Conservation (phyloP, 805 yeast species). For the Kuraishia molischiana region DNA sequence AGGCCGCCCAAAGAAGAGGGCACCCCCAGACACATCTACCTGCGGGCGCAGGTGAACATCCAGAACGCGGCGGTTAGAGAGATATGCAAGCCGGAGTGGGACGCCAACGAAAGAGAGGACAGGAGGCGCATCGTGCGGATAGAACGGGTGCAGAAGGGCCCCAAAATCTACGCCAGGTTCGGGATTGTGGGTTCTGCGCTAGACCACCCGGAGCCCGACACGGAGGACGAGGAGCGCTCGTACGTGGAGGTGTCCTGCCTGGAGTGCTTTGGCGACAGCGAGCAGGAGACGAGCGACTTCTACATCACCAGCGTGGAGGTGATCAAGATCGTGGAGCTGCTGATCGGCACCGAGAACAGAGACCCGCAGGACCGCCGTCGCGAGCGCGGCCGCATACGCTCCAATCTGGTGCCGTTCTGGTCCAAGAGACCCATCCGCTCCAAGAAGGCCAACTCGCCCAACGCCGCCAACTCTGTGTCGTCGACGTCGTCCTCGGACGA, state of each 20-base stretch:
- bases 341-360: slow-evolving; percentile 39
- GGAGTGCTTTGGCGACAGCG: slow-evolving; percentile 28
- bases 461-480: slow-evolving; percentile 5
- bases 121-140: slow-evolving; percentile 48
- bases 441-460: slow-evolving; percentile 13
- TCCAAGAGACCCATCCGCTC: slow-evolving; percentile 48
- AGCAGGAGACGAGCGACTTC: slow-evolving; percentile 16
- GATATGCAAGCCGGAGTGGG: slow-evolving; percentile 45
- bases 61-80: slow-evolving; percentile 35
- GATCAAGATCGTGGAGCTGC: slow-evolving; percentile 50
- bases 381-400: slow-evolving; percentile 58
- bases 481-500: slow-evolving; percentile 3
- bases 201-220: slow-evolving; percentile 32
- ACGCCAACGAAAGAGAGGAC: slow-evolving; percentile 31
- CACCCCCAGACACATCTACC: slow-evolving; percentile 14
- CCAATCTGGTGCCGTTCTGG: slow-evolving; percentile 62
- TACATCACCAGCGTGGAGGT: slow-evolving; percentile 63
- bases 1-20: slow-evolving; percentile 35
- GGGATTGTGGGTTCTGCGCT: slow-evolving; percentile 41
- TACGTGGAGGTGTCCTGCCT: slow-evolving; percentile 54
- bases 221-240: slow-evolving; percentile 29
- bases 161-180: slow-evolving; percentile 36
- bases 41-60: slow-evolving; percentile 40
- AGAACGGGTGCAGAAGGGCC: slow-evolving; percentile 41
- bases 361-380: slow-evolving; percentile 44